Evolutionary conservation across 2,329 filamentous ascomycete genomes (phyloP).

Genomic region (Celoporthe dispersa): DNA sequence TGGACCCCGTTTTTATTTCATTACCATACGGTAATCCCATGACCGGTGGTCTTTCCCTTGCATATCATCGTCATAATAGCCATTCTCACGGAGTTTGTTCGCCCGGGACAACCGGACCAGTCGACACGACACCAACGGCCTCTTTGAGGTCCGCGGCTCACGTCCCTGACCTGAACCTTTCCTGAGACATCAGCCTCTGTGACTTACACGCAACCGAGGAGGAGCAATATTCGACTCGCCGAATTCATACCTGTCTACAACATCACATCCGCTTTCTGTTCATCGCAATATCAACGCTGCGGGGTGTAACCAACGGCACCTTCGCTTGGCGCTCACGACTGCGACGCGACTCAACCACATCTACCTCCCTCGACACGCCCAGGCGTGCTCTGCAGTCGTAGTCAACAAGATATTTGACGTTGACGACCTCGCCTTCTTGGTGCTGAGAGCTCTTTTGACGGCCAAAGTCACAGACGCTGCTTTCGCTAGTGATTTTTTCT

Average conservation of each 20-base stretch:
- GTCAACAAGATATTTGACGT: neutral
- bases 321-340: neutral
- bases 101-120: constrained; percentile 1
- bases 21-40: neutral
- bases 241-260: constrained; percentile 10
- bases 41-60: constrained; percentile 1
- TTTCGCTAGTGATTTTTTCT: neutral
- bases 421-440: neutral
- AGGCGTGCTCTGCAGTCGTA: neutral
- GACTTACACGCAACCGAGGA: constrained; percentile 14
- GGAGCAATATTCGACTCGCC: constrained; percentile 10
- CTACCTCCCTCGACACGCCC: neutral
- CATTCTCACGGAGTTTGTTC: neutral
- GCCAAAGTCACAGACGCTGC: neutral
- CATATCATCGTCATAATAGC: constrained; percentile 6
- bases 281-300: constrained; percentile 7
- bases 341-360: constrained; percentile 10
- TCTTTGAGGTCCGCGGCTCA: constrained; percentile 3
- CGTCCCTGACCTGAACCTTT: neutral
- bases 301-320: constrained; percentile 20
- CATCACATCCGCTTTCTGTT: neutral
- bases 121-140: constrained; percentile 8
- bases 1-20: constrained; percentile 16
- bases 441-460: neutral
- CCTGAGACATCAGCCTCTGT: constrained; percentile 22